Evolutionary conservation across 2,329 filamentous ascomycete species (phyloP).

Genomic region (Aureobasidium leucospermi): DNA sequence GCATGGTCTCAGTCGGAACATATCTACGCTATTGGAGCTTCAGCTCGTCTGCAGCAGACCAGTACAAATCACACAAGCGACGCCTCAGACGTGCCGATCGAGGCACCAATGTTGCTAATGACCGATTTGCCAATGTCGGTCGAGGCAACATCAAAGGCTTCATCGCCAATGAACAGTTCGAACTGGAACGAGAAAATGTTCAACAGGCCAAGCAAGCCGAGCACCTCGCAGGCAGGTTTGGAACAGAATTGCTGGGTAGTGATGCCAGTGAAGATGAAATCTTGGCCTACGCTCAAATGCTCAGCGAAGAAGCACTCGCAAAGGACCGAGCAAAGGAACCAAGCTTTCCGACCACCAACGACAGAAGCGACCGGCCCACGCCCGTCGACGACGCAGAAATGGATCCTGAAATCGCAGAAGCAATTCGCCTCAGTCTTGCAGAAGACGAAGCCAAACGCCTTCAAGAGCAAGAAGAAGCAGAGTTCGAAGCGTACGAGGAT

Average conservation of each 20-base stretch:
- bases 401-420: slow-evolving; percentile 55
- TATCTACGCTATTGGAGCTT: slow-evolving; percentile 92
- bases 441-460: background rate
- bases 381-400: slow-evolving; percentile 34
- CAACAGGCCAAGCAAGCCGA: slow-evolving; percentile 60
- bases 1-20: slow-evolving; percentile 78
- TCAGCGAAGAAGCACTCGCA: slow-evolving; percentile 53
- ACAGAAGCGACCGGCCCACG: slow-evolving; percentile 25
- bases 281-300: slow-evolving; percentile 54
- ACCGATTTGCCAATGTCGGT: slow-evolving; percentile 54
- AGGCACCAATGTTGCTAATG: slow-evolving; percentile 51
- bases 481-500: background rate
- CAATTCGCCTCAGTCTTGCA: slow-evolving; percentile 47
- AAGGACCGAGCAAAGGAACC: slow-evolving; percentile 41
- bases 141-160: slow-evolving; percentile 69
- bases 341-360: slow-evolving; percentile 33
- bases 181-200: slow-evolving; percentile 67
- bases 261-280: slow-evolving; percentile 55
- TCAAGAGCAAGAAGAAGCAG: slow-evolving; percentile 16
- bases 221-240: slow-evolving; percentile 71
- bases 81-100: slow-evolving; percentile 62
- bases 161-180: slow-evolving; percentile 77
- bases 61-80: slow-evolving; percentile 71
- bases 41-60: slow-evolving; percentile 68
- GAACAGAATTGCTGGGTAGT: slow-evolving; percentile 62